Base-by-base conservation (phyloP, 2,329 filamentous ascomycete species). In the Boeremia exigua region DNA sequence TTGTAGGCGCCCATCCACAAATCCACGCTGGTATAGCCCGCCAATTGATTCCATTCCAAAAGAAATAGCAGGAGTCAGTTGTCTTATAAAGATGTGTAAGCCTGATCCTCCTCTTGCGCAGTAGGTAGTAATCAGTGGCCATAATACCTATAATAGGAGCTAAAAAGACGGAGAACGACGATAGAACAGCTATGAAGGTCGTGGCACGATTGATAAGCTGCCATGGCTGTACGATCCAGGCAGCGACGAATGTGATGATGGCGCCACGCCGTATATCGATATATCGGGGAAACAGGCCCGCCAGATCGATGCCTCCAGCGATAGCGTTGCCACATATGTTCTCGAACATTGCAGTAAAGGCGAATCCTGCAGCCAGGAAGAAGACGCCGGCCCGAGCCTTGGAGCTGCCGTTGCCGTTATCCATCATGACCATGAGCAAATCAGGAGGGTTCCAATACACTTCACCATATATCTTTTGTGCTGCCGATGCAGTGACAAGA, bases 351-450 rank as follows among this genome's bases (percentile, higher is more conserved):
- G 68, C 69, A 0, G 73, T 72, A 25, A 74, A 68, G 1, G 71
- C 71, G 43, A 75, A 75, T 2, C 72, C 74, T 28, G 68, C 68
- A 7, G 71, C 62, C 4, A 75, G 61, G 43, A 76, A 75, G 59
- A 76, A 76, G 3, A 75, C 73, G 3, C 67, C 72, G 3, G 71
- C 73, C 19, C 73, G 64, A 28, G 73, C 61, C 47, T 69, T 72
- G 7, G 69, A 72, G 2, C 77, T 77, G 1, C 76, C 78, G 5
- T 79, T 68, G 0, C 79, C 79, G 30, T 68, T 67, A 33, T 78
- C 72, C 75, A 80, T 80, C 74, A 80, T 79, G 6, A 74, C 70
- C 72, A 79, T 75, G 2, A 80, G 67, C 0, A 80, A 66, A 47
- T 80, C 77, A 0, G 78, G 78, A 3, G 77, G 79, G 14, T 60